phyloP scores from a whole-genome alignment of 495 filamentous ascomycete species.

The Ramalina peruviana region DNA sequence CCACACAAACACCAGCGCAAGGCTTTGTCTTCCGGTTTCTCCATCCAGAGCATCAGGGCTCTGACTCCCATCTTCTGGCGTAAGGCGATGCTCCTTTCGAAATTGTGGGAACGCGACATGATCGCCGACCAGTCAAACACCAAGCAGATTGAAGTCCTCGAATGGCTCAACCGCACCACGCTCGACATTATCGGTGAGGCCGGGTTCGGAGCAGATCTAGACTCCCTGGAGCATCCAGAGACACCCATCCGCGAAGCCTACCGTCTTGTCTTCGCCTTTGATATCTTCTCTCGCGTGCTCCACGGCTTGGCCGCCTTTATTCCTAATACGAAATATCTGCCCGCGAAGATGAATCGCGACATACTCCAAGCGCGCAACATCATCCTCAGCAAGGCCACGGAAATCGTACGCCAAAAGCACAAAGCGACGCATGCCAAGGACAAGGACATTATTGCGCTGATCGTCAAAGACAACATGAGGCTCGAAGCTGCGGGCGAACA shows the following conservation, averaged over 20 bases:
- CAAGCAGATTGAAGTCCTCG: conserved; percentile 27
- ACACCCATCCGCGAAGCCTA: conserved; percentile 31
- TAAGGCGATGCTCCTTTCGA: conserved; percentile 31
- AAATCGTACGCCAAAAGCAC: conserved; percentile 25
- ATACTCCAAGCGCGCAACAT: conserved; percentile 26
- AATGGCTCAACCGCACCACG: conserved; percentile 34
- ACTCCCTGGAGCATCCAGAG: conserved; percentile 27
- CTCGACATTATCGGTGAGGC: conserved; percentile 40
- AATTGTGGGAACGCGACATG: conserved; percentile 29
- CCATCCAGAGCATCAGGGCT: conserved; percentile 28
- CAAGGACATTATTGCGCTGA: conserved; percentile 34
- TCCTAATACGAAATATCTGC: conserved; percentile 27
- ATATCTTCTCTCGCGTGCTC: conserved; percentile 23
- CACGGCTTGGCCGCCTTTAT: conserved; percentile 33
- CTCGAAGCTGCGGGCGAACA: conserved; percentile 22
- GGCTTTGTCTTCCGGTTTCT: conserved; percentile 32
- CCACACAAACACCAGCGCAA: conserved; percentile 33
- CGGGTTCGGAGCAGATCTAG: conserved; percentile 33
- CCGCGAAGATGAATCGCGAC: conserved; percentile 31
- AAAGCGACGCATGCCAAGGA: conserved; percentile 19
- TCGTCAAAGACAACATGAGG: conserved; percentile 27
- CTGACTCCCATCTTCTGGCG: conserved; percentile 37
- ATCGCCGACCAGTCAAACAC: conserved; percentile 14
- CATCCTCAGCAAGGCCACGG: conserved; percentile 23
- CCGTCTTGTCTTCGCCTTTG: conserved; percentile 30